Evolutionary conservation across 2,329 filamentous ascomycete species (phyloP), one percentile per base, ranked within the genome.

Genomic region (Penicillium sp.): DNA sequence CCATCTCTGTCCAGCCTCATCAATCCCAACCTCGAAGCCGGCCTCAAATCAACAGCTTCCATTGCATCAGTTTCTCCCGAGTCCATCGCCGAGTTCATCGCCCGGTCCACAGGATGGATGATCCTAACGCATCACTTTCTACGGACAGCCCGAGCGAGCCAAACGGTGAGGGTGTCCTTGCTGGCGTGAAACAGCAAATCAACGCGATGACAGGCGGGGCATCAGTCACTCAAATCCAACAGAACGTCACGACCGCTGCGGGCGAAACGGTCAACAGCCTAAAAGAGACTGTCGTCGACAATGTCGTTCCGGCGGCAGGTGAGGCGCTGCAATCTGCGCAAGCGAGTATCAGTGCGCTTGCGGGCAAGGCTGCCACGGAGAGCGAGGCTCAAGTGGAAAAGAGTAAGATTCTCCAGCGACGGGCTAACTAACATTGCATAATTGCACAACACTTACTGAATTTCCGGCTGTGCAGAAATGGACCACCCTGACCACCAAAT

Each of bases 241-340:
- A 39, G 11, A 54, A 61, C 10, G 19, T 62, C 2, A 49, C 52
- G 4, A 24, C 59, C 3, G 43, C 60, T 9, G 59, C 58, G 3
- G 52, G 58, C 2, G 60, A 66, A 27, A 62, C 36, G 7, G 40
- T 54, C 2, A 39, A 22, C 6, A 40, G 4, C 2, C 16, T 63
- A 1, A 68, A 68, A 39, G 57, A 66, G 7, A 53, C 44, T 6
- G 43, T 69, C n/a, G 19, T 63, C 33, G 59, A 62, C 2, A 31
- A 49, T 3, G 53, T 61, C 0, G 18, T 65, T 1, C 62, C 66
- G 13, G 57, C 50, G 13, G 60, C 66, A 1, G 44, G 44, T 6
- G 63, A 57, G 16, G 60, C 60, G 1, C 56, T 67, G 44, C 58
- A 58, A 19, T 67, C 54, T 35, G 52, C 62, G 1, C 55, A 59